Evolutionary conservation across 2,329 filamentous ascomycete species (phyloP).

Genomic region (Exophiala lecanii-corni): DNA sequence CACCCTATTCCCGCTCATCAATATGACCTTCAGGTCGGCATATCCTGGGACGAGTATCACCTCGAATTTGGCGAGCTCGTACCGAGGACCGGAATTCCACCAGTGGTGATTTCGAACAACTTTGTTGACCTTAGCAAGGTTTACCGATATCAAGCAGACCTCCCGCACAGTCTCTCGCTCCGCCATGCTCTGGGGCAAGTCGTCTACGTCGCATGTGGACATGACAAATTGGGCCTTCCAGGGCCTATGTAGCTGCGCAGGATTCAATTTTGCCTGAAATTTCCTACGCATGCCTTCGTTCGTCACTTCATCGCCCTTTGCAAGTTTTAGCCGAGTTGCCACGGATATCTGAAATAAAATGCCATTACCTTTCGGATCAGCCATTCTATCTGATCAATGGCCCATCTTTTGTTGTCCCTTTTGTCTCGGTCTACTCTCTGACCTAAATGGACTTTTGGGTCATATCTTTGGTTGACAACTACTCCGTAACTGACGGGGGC

Average conservation of each 20-base stretch:
- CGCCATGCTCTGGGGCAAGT: slow-evolving; percentile 16
- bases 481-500: slow-evolving; percentile 25
- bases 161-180: slow-evolving; percentile 14
- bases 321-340: too few relatives aligned
- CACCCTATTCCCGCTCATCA: slow-evolving; percentile 13
- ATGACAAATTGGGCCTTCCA: slow-evolving; percentile 24
- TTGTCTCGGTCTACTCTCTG: slow-evolving; percentile 11
- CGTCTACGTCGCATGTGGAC: slow-evolving; percentile 10
- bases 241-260: slow-evolving; percentile 11
- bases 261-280: slow-evolving; percentile 22
- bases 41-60: slow-evolving; percentile 21
- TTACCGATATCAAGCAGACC: slow-evolving; percentile 19
- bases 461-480: slow-evolving; percentile 15
- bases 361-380: slow-evolving; percentile 23
- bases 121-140: slow-evolving; percentile 16
- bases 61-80: slow-evolving; percentile 20
- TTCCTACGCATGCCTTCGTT: too few relatives aligned
- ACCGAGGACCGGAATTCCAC: slow-evolving; percentile 18
- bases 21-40: slow-evolving; percentile 25
- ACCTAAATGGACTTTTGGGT: slow-evolving; percentile 16
- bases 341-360: too few relatives aligned
- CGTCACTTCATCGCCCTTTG: too few relatives aligned
- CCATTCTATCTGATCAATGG: slow-evolving; percentile 24
- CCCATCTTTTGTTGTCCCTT: slow-evolving; percentile 20
- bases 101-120: slow-evolving; percentile 25